These are phyloP conservation scores for Gentiana macrophylla DNA, from an alignment of 257 asterid genomes.

Conservation along the genomic window DNA sequence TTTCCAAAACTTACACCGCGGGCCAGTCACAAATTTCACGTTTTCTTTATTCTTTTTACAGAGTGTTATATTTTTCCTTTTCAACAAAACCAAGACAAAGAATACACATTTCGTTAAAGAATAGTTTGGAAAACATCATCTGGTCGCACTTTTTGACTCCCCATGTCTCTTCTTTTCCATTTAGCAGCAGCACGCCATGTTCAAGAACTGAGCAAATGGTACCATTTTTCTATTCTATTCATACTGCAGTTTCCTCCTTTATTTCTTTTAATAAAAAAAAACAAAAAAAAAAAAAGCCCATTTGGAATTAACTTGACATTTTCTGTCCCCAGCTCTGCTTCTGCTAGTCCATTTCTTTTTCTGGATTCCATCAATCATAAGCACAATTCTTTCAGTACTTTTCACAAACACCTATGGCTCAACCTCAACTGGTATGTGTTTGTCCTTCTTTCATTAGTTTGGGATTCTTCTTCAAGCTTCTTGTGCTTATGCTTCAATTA, in stretches of 20 bases:
- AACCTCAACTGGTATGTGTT: conserved; percentile 1
- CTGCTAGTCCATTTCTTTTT: too few relatives aligned
- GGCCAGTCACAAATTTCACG: too few relatives aligned
- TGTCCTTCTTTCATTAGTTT: conserved; percentile 1
- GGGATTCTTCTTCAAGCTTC: neutral
- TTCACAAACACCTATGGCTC: too few relatives aligned
- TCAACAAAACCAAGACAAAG: conserved; percentile 11
- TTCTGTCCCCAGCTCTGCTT: neutral
- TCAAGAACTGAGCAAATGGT: conserved; percentile 11
- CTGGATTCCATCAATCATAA: too few relatives aligned
- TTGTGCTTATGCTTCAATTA: neutral
- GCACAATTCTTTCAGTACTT: too few relatives aligned
- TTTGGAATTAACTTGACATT: conserved; percentile 1
- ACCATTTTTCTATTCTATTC: neutral
- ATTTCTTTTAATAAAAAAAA: neutral
- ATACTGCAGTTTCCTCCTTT: neutral
- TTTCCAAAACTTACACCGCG: too few relatives aligned
- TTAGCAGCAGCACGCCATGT: conserved; percentile 8
- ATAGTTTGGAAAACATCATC: neutral
- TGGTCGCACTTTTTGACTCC: conserved; percentile 14
- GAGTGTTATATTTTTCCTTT: neutral
- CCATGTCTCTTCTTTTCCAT: conserved; percentile 5
- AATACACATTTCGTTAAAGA: neutral
- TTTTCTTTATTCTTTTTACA: too few relatives aligned
- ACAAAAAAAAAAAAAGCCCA: conserved; percentile 7